A percentile compares a stretch with the other conserved stretches of the same genome.
phyloP scores from a whole-genome alignment of 345 rosid genomes.

The Corchorus capsularis region DNA sequence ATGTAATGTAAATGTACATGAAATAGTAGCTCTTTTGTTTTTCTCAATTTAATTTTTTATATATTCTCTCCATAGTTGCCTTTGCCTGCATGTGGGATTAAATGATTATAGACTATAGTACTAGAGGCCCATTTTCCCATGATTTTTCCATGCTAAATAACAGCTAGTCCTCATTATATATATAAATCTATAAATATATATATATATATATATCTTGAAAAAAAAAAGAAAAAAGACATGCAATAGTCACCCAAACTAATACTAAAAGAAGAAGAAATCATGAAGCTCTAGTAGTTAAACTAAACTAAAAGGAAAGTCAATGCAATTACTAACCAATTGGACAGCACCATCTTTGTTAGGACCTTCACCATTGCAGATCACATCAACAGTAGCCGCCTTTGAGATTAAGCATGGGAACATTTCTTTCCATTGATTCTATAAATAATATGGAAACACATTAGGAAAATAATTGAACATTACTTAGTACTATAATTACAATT shows the following conservation, averaged over 20 bases:
- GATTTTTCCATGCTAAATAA: neutral
- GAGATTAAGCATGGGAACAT: constrained; percentile 94
- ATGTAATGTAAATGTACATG: too few relatives aligned
- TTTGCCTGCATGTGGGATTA: neutral
- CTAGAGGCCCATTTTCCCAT: neutral
- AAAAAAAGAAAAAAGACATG: too few relatives aligned
- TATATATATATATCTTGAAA: neutral
- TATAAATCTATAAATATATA: too few relatives aligned
- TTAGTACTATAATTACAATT: too few relatives aligned
- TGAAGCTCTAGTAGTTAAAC: too few relatives aligned
- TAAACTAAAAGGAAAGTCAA: neutral
- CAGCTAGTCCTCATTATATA: neutral
- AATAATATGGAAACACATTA: too few relatives aligned
- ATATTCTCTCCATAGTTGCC: too few relatives aligned
- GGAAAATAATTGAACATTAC: too few relatives aligned
- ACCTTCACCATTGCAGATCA: constrained; percentile 79
- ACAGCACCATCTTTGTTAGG: constrained; percentile 72
- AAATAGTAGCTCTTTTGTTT: too few relatives aligned
- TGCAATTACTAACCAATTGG: constrained; percentile 63
- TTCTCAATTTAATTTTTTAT: too few relatives aligned
- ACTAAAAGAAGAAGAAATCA: too few relatives aligned
- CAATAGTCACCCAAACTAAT: too few relatives aligned
- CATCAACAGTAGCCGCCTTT: constrained; percentile 84
- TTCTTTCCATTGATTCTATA: constrained; percentile 91
- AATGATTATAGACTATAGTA: neutral